Evolutionary conservation across 2,329 filamentous ascomycete genomes (phyloP), one percentile per base, ranked within the genome.

Genomic region (Sclerotinia glacialis): DNA sequence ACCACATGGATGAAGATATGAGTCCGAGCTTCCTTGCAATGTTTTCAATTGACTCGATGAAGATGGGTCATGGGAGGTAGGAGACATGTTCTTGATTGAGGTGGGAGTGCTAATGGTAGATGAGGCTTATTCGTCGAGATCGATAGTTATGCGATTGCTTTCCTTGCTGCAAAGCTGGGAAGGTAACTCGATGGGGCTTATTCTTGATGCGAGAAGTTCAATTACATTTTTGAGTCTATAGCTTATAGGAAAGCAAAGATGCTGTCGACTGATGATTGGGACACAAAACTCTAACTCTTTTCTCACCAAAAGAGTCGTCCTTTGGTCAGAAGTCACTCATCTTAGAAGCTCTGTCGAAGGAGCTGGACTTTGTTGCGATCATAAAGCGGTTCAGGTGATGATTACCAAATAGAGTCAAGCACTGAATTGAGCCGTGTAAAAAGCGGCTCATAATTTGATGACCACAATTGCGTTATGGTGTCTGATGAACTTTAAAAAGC

Each of bases 111-210:
- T 78, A 83, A 82, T 75, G 76, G 78, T 78, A 79, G 83, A 40
- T 18, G 86, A 83, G 80, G 83, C 78, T 80, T 83, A 86, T 90
- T 97, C 90, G 94, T 97, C 94, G 88, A 88, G 90, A 85, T 91
- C 84, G 84, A 96, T 87, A 97, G 94, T 90, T 88, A 98, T 97
- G 94, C 93, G 94, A 97, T 97, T 97, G 92, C 91, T 81, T 77
- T 81, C 77, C 69, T 50, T 67, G 70, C 73, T 76, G 74, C 71
- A 68, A 70, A 72, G 73, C 74, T 74, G 72, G 76, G 77, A 78
- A 80, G 84, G 91, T 97, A 96, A 98, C 94, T 97, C 93, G 93
- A 98, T 96, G 94, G 94, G 94, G 94, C 94, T 97, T 93, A 98
- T 97, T 97, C 92, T 97, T 90, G 94, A 93, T 86, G 90, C 93